phyloP scores from a whole-genome alignment of 2,329 filamentous ascomycete species.

The Fusarium protoensiforme region DNA sequence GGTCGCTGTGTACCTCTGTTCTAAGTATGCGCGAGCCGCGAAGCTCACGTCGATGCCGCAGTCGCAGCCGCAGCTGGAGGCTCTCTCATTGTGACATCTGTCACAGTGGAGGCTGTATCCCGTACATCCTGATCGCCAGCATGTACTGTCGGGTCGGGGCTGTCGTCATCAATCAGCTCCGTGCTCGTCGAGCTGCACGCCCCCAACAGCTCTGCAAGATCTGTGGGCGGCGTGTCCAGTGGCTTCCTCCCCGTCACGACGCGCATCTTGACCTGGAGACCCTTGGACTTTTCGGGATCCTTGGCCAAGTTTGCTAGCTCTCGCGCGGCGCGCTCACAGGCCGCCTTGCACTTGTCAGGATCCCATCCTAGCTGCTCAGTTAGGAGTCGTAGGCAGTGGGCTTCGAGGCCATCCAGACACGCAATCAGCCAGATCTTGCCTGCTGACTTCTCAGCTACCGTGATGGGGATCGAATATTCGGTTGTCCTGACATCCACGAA shows the following conservation, averaged over 20 bases:
- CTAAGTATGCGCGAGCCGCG: background rate
- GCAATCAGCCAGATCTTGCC: constrained; percentile 66
- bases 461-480: constrained; percentile 61
- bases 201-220: constrained; percentile 28
- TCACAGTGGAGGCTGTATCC: background rate
- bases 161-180: constrained; percentile 32
- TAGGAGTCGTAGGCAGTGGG: constrained; percentile 60
- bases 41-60: constrained; percentile 4
- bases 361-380: constrained; percentile 66
- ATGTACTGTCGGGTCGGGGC: constrained; percentile 39
- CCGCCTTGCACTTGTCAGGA: constrained; percentile 57
- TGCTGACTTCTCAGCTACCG: constrained; percentile 55
- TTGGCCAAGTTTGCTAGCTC: constrained; percentile 62
- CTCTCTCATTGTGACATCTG: background rate
- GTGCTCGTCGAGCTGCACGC: constrained; percentile 31
- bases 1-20: constrained; percentile 10
- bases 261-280: constrained; percentile 59
- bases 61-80: background rate
- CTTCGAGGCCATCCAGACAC: constrained; percentile 62
- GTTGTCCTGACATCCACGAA: constrained; percentile 63
- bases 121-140: constrained; percentile 28
- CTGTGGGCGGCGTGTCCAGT: constrained; percentile 38
- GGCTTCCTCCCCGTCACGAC: constrained; percentile 65
- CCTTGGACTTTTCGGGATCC: constrained; percentile 55
- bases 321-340: constrained; percentile 59